phyloP scores from a whole-genome alignment of 352 stramenopile species.

The Pythium brassicae region DNA sequence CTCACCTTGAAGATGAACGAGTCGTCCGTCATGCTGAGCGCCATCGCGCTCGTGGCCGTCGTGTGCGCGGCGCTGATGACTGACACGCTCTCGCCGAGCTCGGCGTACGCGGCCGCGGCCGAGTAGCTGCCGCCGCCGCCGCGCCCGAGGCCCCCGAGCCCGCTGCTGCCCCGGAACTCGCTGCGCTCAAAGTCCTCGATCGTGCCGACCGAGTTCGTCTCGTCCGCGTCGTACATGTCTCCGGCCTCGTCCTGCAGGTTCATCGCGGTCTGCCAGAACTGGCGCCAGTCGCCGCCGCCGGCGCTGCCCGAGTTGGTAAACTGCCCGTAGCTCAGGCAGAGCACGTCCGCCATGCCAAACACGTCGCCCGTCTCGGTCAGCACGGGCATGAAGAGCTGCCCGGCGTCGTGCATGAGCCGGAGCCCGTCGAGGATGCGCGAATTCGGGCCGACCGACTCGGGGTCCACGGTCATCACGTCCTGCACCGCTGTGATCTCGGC shows the following conservation, averaged over 20 bases:
- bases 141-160: constrained; percentile 10
- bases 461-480: constrained; percentile 84
- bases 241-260: constrained; percentile 82
- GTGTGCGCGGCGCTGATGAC: constrained; percentile 81
- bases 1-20: constrained; percentile 88
- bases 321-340: constrained; percentile 85
- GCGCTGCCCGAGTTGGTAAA: constrained; percentile 76
- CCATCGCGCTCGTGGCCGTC: constrained; percentile 67
- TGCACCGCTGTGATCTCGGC: constrained; percentile 73
- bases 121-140: constrained; percentile 42
- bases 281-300: constrained; percentile 76
- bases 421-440: constrained; percentile 83
- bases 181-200: constrained; percentile 89
- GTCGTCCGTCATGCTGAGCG: constrained; percentile 61
- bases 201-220: constrained; percentile 77
- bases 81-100: constrained; percentile 83
- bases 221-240: constrained; percentile 71
- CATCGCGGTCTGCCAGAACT: constrained; percentile 88
- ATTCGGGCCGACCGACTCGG: constrained; percentile 65
- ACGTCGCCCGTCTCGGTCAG: constrained; percentile 74
- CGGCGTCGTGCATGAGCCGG: constrained; percentile 80
- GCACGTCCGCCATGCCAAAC: constrained; percentile 83
- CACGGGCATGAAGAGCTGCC: constrained; percentile 84
- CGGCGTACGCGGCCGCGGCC: constrained; percentile 62
- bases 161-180: constrained; percentile 52